These are phyloP conservation scores for Syncephalastrum racemosum DNA, from an alignment of 371 early-diverging fungal genomes.

Conservation along the genomic window DNA sequence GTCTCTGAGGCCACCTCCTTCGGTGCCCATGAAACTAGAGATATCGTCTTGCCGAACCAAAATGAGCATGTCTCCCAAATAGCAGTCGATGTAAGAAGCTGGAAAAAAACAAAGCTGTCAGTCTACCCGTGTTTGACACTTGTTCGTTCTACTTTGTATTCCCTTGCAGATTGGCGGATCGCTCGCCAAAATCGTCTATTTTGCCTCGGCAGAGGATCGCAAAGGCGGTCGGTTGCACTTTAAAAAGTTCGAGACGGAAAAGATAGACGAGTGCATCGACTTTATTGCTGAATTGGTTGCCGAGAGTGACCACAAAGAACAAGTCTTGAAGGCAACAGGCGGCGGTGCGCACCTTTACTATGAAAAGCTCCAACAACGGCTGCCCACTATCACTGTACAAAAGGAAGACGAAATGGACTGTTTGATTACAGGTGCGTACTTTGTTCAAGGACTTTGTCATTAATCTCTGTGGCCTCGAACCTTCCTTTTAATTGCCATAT, in stretches of 20 bases:
- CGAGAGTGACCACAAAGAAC: conserved; percentile 45
- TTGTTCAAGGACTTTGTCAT: not conserved
- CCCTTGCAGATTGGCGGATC: conserved; percentile 83
- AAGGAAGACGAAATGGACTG: conserved; percentile 91
- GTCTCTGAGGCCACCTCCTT: conserved; percentile 62
- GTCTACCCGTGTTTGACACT: not conserved
- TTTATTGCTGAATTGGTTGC: conserved; percentile 75
- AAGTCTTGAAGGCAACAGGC: conserved; percentile 77
- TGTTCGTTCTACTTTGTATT: not conserved
- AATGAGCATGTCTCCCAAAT: conserved; percentile 84
- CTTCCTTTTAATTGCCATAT: not conserved
- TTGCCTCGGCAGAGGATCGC: conserved; percentile 52
- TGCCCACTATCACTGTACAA: conserved; percentile 66
- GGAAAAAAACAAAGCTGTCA: not conserved
- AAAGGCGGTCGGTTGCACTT: conserved; percentile 92
- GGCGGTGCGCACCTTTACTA: conserved; percentile 82
- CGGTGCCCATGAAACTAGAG: conserved; percentile 59
- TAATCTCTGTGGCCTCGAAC: too few species aligned
- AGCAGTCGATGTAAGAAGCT: conserved; percentile 77
- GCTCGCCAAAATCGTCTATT: conserved; percentile 93
- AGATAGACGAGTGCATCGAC: conserved; percentile 84
- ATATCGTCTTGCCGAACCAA: conserved; percentile 91
- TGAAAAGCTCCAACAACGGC: conserved; percentile 50
- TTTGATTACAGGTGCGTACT: conserved; percentile 63
- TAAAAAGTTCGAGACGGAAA: conserved; percentile 91